These are phyloP conservation scores for Tolypocladium inflatum DNA, from an alignment of 2,329 filamentous ascomycete species.

Conservation along the genomic window DNA sequence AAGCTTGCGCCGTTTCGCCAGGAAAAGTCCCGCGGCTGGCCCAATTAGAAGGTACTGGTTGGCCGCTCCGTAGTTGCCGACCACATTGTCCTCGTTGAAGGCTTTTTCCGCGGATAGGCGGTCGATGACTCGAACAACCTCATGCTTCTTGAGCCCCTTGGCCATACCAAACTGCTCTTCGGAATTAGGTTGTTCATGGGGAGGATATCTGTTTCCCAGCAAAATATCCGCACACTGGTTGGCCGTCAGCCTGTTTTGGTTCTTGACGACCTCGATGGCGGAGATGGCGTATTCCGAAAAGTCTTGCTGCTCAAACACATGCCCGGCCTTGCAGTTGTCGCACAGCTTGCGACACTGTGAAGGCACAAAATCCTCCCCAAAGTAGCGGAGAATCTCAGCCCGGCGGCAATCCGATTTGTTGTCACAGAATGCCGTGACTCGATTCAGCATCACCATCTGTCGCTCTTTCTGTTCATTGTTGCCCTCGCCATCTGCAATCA, in stretches of 20 bases:
- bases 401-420: slow-evolving; percentile 82
- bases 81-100: slow-evolving; percentile 57
- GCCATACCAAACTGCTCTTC: slow-evolving; percentile 59
- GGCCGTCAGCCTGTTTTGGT: slow-evolving; percentile 56
- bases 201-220: slow-evolving; percentile 56
- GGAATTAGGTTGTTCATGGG: slow-evolving; percentile 42
- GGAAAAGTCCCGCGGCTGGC: slow-evolving; percentile 29
- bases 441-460: slow-evolving; percentile 75
- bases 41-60: slow-evolving; percentile 59
- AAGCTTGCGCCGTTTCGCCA: slow-evolving; percentile 34
- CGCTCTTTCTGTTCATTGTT: slow-evolving; percentile 71
- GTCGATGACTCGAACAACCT: slow-evolving; percentile 78
- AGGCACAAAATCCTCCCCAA: slow-evolving; percentile 72
- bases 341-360: slow-evolving; percentile 66
- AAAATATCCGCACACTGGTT: slow-evolving; percentile 79
- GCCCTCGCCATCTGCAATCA: slow-evolving; percentile 78
- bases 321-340: slow-evolving; percentile 77
- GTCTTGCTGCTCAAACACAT: slow-evolving; percentile 63
- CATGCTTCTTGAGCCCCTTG: slow-evolving; percentile 59
- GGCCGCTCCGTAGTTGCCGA: slow-evolving; percentile 50
- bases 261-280: slow-evolving; percentile 59
- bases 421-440: slow-evolving; percentile 81
- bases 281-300: slow-evolving; percentile 65
- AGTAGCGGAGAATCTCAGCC: slow-evolving; percentile 85
- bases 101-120: slow-evolving; percentile 64